Evolutionary conservation across 768 basidiomycete species (phyloP).

Genomic region (Kockovaella imperatae): DNA sequence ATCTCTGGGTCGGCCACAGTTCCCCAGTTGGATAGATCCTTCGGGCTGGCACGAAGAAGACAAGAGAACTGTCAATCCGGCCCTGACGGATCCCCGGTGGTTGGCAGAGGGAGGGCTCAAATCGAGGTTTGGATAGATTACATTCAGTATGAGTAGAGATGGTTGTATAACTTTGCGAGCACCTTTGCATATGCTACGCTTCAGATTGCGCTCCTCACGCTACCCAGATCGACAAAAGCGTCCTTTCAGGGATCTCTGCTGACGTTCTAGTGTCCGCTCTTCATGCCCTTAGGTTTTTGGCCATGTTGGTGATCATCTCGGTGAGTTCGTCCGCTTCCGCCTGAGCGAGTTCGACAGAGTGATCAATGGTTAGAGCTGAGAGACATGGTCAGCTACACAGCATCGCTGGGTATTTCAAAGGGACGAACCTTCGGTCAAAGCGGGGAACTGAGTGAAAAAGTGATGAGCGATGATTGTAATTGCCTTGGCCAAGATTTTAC

Average conservation of each 20-base stretch:
- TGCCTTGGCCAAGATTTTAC: background rate
- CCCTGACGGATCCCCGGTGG: slow-evolving; percentile 12
- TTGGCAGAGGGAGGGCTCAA: background rate
- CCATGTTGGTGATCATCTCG: slow-evolving; percentile 25
- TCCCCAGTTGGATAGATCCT: slow-evolving; percentile 71
- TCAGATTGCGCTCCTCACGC: background rate
- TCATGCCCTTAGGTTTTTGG: slow-evolving; percentile 18
- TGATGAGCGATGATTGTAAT: background rate
- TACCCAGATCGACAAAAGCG: background rate
- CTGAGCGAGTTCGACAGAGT: slow-evolving; percentile 32
- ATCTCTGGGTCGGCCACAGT: slow-evolving; percentile 70
- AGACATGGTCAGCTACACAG: background rate
- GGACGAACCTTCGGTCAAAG: slow-evolving; percentile 28
- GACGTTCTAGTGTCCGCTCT: background rate
- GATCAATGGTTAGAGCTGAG: slow-evolving; percentile 40
- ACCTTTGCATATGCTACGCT: background rate
- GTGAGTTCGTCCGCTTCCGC: slow-evolving; percentile 39
- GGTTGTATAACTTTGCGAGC: background rate
- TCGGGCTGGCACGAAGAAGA: slow-evolving; percentile 60
- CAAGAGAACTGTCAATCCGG: slow-evolving; percentile 67
- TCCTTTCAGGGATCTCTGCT: background rate
- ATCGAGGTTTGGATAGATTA: background rate
- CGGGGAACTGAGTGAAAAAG: slow-evolving; percentile 26
- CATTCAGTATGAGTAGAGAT: too few relatives aligned
- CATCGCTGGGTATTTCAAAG: background rate